phyloP scores from a whole-genome alignment of 75 land plant genomes.

The Adiantum capillusveneris region DNA sequence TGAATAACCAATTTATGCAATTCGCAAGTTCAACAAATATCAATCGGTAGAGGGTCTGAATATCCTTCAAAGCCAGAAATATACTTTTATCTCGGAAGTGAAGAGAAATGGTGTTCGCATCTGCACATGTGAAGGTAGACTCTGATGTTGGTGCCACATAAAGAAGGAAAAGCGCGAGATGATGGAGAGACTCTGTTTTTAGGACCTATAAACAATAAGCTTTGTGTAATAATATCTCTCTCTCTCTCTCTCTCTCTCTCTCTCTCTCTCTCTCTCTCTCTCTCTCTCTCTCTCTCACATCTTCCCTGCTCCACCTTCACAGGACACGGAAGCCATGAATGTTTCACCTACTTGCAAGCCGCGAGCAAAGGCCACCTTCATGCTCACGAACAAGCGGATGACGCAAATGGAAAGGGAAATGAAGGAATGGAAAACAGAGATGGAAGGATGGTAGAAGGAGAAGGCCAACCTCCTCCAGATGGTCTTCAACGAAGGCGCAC shows the following conservation, averaged over 20 bases:
- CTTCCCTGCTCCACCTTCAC: no score
- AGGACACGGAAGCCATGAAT: no score
- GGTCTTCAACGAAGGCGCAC: no score
- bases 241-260: not conserved
- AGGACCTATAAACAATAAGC: not conserved
- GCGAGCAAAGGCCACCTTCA: no score
- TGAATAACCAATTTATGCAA: not conserved
- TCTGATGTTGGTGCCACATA: not conserved
- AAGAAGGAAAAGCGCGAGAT: not conserved
- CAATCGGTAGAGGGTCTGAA: not conserved
- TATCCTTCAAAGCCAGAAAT: not conserved
- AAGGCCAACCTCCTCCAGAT: no score
- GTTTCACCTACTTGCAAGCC: no score
- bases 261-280: conserved; percentile 2
- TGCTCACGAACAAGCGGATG: no score
- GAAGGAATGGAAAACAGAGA: no score
- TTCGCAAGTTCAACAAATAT: not conserved
- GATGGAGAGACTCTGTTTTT: not conserved
- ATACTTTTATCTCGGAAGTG: not conserved
- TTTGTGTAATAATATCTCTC: not conserved
- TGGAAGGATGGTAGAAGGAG: no score
- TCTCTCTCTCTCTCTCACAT: no score
- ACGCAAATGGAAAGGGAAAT: no score
- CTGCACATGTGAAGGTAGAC: conserved; percentile 1
- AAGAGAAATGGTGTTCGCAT: conserved; percentile 3